phyloP scores from a whole-genome alignment of 345 rosid species.

The Garcia nutans region DNA sequence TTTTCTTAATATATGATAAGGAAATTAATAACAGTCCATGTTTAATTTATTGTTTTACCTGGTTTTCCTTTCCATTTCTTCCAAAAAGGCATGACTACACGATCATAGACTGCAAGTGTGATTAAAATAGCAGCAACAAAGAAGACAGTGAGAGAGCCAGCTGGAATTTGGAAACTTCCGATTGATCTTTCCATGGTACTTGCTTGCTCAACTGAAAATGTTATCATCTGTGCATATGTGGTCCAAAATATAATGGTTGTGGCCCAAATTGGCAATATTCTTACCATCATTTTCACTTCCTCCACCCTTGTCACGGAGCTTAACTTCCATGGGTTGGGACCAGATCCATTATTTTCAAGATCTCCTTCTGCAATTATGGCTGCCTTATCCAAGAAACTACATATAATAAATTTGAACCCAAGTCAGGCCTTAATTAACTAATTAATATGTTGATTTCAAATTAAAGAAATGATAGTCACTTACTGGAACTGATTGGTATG shows the following conservation, averaged over 20 bases:
- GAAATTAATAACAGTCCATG: too few species aligned
- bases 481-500: constrained; percentile 67
- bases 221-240: constrained; percentile 60
- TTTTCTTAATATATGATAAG: too few species aligned
- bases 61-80: constrained; percentile 64
- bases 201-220: constrained; percentile 69
- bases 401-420: neutral
- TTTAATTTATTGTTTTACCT: constrained; percentile 29
- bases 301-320: constrained; percentile 59
- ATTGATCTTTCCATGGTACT: constrained; percentile 56
- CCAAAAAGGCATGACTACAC: constrained; percentile 54
- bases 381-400: constrained; percentile 62
- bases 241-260: constrained; percentile 71
- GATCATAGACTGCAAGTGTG: constrained; percentile 51
- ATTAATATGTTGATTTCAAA: too few species aligned
- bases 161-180: constrained; percentile 58
- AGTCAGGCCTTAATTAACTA: too few species aligned
- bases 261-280: constrained; percentile 65
- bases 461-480: neutral
- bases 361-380: constrained; percentile 47
- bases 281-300: constrained; percentile 60
- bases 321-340: constrained; percentile 57
- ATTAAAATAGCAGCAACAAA: constrained; percentile 51
- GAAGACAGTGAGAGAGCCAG: constrained; percentile 63
- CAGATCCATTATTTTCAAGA: constrained; percentile 22